These are phyloP conservation scores for Ganoderma boninense DNA, from an alignment of 1,284 basidiomycete genomes.

Conservation along the genomic window DNA sequence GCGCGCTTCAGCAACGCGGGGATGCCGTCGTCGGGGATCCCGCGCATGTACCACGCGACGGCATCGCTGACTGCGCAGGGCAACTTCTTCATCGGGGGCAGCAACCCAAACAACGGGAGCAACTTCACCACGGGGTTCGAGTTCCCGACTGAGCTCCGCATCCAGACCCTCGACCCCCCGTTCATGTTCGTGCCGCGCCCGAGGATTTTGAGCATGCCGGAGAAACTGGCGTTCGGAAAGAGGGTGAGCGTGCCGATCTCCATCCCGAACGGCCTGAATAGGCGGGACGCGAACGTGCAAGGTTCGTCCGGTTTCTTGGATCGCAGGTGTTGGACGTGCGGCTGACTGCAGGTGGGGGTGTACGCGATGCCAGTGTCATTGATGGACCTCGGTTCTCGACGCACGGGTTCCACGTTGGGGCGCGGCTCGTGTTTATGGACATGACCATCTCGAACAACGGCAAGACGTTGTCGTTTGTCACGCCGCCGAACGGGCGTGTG, in stretches of 20 bases:
- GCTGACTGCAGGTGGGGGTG: too few relatives aligned
- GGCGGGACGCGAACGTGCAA: constrained; percentile 8
- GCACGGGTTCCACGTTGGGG: constrained; percentile 54
- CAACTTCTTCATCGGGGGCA: constrained; percentile 56
- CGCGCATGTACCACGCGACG: constrained; percentile 53
- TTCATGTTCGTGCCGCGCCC: constrained; percentile 50
- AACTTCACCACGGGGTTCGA: constrained; percentile 25
- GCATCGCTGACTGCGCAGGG: constrained; percentile 50
- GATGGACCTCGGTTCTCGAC: constrained; percentile 58
- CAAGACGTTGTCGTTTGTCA: constrained; percentile 50
- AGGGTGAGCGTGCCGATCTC: constrained; percentile 45
- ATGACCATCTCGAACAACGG: constrained; percentile 44
- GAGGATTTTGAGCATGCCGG: constrained; percentile 43
- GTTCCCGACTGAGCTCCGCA: constrained; percentile 52
- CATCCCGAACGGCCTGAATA: constrained; percentile 32
- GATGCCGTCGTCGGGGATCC: constrained; percentile 54
- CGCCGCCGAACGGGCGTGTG: constrained; percentile 54
- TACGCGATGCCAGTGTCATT: too few relatives aligned
- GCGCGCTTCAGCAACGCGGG: constrained; percentile 54
- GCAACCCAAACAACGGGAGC: constrained; percentile 54
- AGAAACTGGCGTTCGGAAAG: constrained; percentile 48
- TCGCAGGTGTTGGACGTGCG: too few relatives aligned
- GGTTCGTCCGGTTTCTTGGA: too few relatives aligned
- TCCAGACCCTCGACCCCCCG: constrained; percentile 56
- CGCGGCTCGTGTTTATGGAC: constrained; percentile 56